Evolutionary conservation across 2,329 filamentous ascomycete genomes (phyloP).

Genomic region (Aspergillus niger): DNA sequence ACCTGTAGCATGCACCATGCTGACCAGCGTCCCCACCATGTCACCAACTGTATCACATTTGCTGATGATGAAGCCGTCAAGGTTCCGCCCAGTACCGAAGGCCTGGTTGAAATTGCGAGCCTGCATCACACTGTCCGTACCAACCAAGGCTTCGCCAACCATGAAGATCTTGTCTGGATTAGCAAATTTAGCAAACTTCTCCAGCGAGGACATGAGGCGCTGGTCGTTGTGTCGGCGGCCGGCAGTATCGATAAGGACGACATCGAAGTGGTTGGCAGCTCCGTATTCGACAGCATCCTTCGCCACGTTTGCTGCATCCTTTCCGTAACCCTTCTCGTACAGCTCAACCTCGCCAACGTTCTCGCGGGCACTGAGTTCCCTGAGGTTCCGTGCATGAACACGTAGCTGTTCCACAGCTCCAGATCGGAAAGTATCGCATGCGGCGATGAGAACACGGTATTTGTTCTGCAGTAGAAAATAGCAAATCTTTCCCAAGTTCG

Average conservation of each 20-base stretch:
- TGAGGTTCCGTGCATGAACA: constrained; percentile 91
- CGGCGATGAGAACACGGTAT: constrained; percentile 90
- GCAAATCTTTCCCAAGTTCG: constrained; percentile 95
- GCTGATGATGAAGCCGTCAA: constrained; percentile 97
- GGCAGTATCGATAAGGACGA: constrained; percentile 95
- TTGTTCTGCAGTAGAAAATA: constrained; percentile 98
- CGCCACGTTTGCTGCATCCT: constrained; percentile 92
- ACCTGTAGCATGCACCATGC: constrained; percentile 94
- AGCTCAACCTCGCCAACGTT: constrained; percentile 79
- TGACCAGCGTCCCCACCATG: constrained; percentile 95
- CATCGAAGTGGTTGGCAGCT: constrained; percentile 74
- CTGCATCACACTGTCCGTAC: constrained; percentile 92
- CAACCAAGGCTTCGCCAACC: constrained; percentile 91
- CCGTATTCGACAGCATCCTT: constrained; percentile 89
- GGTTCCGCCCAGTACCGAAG: constrained; percentile 75
- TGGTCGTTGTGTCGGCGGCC: constrained; percentile 94
- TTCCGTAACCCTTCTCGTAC: constrained; percentile 97
- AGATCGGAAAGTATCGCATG: constrained; percentile 94
- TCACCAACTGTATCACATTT: constrained; percentile 99
- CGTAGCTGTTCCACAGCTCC: constrained; percentile 96
- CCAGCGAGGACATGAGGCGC: constrained; percentile 90
- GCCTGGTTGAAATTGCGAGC: constrained; percentile 94
- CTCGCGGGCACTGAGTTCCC: constrained; percentile 82
- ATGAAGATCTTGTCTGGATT: constrained; percentile 98
- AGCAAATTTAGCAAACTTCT: constrained; percentile 96